Evolutionary conservation across 352 stramenopile species (phyloP), one percentile per base, ranked within the genome.

Genomic region (Saprolegnia diclina): DNA sequence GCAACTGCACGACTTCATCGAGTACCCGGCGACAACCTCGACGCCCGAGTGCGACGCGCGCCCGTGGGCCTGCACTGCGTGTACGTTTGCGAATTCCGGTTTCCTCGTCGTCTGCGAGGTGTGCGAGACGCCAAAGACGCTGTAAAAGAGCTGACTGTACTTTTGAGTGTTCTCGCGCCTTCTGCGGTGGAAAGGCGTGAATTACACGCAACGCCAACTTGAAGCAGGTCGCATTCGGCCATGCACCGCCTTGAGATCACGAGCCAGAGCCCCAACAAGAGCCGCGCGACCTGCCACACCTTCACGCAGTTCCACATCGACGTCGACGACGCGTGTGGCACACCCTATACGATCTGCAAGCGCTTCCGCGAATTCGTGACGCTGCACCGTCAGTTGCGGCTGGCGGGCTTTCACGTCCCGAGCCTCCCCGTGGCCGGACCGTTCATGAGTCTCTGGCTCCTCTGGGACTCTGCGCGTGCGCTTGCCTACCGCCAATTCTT

Each of bases 41-140:
- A 56, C 21, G 13, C 2, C 7, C 4, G 63, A 69, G 18, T 21
- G 14, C 35, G 63, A 69, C 14, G 45, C 29, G 13, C 26, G 42
- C 22, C 13, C 42, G 9, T 69, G 63, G 63, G 11, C 10, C 35
- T 69, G 63, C 40, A 18, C 45, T 7, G 53, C 42, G 18, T 69
- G 63, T 38, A 61, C 63, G 45, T 69, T 69, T 45, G 26, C 38
- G 44, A 69, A 69, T 44, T 69, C 63, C 6, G 46, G 45, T 0
- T 69, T 69, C 26, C 63, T 69, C 38, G 35, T 45, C 14, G 21
- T 26, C 6, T 69, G 63, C 38, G 63, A 69, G 52, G 61, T 69
- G 45, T 69, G 63, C 46, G 21, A 62, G 21, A 40, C 50, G 22
- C 35, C 48, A 29, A 54, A 69, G 42, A 29, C 29, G 29, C 19